Percentiles rank a stretch among this genome's conserved stretches.
These are phyloP conservation scores for Bipolaris gigantea DNA, from an alignment of 2,329 filamentous ascomycete species.

Conservation along the genomic window DNA sequence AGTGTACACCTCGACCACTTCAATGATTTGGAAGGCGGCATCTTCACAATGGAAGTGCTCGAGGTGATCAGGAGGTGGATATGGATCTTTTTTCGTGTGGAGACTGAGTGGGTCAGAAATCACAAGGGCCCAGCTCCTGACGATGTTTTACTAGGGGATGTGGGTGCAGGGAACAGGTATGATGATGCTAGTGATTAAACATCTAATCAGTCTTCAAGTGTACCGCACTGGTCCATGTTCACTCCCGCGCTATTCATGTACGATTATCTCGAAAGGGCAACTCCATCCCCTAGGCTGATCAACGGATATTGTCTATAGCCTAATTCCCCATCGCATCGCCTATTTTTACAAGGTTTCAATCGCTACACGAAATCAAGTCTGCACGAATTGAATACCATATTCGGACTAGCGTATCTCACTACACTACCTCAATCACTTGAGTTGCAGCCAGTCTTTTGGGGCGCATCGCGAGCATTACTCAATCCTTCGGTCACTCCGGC, in stretches of 20 bases:
- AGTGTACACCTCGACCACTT: slow-evolving; percentile 80
- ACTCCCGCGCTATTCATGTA: too few species aligned
- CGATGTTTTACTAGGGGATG: slow-evolving; percentile 73
- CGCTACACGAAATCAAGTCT: neutral
- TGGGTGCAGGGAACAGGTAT: slow-evolving; percentile 60
- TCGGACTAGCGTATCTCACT: neutral
- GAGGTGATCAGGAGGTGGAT: slow-evolving; percentile 90
- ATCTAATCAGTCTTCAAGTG: neutral
- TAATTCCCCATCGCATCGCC: too few species aligned
- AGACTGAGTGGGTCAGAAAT: slow-evolving; percentile 80
- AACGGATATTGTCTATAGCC: too few species aligned
- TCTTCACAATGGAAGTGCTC: slow-evolving; percentile 83
- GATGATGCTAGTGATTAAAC: slow-evolving; percentile 59
- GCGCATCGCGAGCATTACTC: neutral
- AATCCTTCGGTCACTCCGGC: neutral
- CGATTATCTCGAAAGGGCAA: too few species aligned
- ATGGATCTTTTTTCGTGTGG: slow-evolving; percentile 95
- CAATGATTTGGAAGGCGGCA: slow-evolving; percentile 81
- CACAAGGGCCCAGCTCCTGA: slow-evolving; percentile 61
- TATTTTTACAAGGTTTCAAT: too few species aligned
- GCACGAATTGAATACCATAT: slow-evolving; percentile 6
- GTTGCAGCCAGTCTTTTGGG: neutral
- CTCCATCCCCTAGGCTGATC: too few species aligned
- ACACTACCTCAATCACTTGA: neutral
- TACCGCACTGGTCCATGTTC: neutral